Percentiles rank a stretch among this genome's conserved stretches.
Conservation (phyloP, 257 asterid species). For the Solanum gandarillasii region DNA sequence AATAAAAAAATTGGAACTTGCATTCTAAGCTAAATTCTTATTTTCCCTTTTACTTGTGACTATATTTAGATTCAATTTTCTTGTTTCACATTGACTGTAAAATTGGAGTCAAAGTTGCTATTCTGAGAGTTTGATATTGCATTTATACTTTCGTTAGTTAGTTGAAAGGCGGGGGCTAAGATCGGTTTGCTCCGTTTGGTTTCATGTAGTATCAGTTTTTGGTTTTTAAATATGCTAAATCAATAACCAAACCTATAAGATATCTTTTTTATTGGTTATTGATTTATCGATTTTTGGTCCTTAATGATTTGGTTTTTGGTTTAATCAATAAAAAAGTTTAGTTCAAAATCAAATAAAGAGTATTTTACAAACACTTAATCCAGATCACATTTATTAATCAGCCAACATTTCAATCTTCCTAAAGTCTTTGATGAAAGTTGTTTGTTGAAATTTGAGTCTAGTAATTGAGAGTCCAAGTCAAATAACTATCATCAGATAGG, state of each 20-base stretch:
- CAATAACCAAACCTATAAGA: no score
- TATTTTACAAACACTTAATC: not conserved
- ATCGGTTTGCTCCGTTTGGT: no score
- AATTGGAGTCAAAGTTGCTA: not conserved
- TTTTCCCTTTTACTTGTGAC: not conserved
- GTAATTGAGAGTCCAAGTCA: not conserved
- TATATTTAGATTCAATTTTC: not conserved
- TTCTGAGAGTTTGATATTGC: no score
- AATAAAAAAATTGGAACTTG: not conserved
- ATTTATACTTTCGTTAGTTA: no score
- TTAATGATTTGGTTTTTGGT: no score
- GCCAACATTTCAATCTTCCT: not conserved
- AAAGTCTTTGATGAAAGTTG: not conserved
- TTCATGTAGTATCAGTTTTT: no score
- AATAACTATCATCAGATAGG: not conserved
- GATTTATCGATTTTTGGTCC: no score
- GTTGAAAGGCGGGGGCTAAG: no score
- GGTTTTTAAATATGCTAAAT: no score
- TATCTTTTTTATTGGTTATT: no score
- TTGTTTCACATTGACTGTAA: not conserved
- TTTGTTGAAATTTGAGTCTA: not conserved
- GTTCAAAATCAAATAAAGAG: not conserved
- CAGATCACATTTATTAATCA: not conserved
- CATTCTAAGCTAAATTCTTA: not conserved
- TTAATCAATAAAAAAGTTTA: not conserved